Evolutionary conservation across 2,329 filamentous ascomycete species (phyloP), one percentile per base, ranked within the genome.

Genomic region (Aureobasidium vineae): DNA sequence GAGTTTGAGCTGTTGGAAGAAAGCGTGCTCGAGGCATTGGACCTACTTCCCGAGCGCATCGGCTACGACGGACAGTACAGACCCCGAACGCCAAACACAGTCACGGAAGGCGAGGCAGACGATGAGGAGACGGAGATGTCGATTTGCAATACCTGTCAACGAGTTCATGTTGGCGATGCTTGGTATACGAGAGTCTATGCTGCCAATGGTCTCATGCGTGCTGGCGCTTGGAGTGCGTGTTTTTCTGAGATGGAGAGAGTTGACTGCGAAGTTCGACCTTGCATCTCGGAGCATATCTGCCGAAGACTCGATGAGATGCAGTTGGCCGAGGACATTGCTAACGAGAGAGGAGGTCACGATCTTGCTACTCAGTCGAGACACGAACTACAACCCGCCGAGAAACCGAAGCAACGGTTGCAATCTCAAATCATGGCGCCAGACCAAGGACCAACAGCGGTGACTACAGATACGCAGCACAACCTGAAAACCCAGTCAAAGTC

Each of bases 231-330:
- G 95, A 86, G 86, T 5, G 93, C 93, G 2, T 94, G 91, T 67
- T 99, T 94, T 94, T 90, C 87, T 71, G 94, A 98, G 77, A 99
- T 99, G 95, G 95, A 99, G 79, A 86, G 94, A n/a, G 91, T 98
- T 0, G 95, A 99, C 74, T 91, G 96, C 1, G 94, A 98, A 77
- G 86, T 99, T 63, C 86, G 90, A 72, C 90, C 95, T 3, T 85
- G 88, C 73, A 83, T 92, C 13, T 85, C 87, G 21, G 76, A 84
- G 0, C 77, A 81, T 1, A 74, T 89, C 15, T 83, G 87, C 64
- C 82, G 83, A 21, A 85, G 87, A 70, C 78, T 92, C 23, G 85
- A 87, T 61, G 71, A 69, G n/a, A 73, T 71, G 67, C 79, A 79
- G n/a, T 68, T 76, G 11, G 77, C 82, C 40, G 80, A 83, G 57